A percentile compares a stretch with the other conserved stretches of the same genome.
These are phyloP conservation scores for Phyllosticta citriasiana DNA, from an alignment of 2,329 filamentous ascomycete species.

Conservation along the genomic window DNA sequence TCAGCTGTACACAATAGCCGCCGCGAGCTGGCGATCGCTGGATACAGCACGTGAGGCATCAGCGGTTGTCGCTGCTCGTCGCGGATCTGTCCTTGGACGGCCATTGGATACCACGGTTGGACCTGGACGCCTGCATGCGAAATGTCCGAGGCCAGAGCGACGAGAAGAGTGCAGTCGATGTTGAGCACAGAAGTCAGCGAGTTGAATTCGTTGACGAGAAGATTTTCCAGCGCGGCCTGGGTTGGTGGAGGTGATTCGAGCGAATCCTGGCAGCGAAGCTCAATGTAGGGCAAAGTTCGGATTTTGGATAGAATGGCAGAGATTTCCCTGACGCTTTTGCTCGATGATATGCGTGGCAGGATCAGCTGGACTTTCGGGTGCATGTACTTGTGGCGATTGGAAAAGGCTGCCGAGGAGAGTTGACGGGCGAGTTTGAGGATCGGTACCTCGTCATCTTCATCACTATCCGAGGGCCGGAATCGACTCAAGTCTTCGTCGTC, in stretches of 20 bases:
- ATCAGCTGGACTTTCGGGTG: conserved; percentile 49
- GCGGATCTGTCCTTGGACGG: conserved; percentile 55
- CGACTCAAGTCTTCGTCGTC: conserved; percentile 35
- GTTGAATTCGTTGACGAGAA: conserved; percentile 30
- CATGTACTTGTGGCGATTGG: conserved; percentile 31
- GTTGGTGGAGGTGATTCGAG: conserved; percentile 16
- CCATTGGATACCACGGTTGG: conserved; percentile 46
- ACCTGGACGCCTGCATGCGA: conserved; percentile 46
- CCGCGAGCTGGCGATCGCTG: conserved; percentile 43
- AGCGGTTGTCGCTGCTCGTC: conserved; percentile 53
- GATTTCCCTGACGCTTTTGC: conserved; percentile 42
- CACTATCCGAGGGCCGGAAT: conserved; percentile 35
- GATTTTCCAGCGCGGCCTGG: conserved; percentile 19
- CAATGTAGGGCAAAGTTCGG: conserved; percentile 36
- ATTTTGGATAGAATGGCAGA: conserved; percentile 48
- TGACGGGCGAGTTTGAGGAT: conserved; percentile 51
- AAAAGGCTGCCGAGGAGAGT: conserved; percentile 47
- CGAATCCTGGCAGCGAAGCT: not conserved
- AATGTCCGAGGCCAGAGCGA: conserved; percentile 65
- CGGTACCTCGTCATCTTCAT: conserved; percentile 44
- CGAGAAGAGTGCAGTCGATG: conserved; percentile 59
- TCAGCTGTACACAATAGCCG: conserved; percentile 56
- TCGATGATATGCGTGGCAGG: conserved; percentile 44
- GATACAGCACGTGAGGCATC: conserved; percentile 52
- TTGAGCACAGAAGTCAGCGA: conserved; percentile 40